Evolutionary conservation across 2,329 filamentous ascomycete species (phyloP), one percentile per base, ranked within the genome.

Genomic region (Calonectria hawksworthii): DNA sequence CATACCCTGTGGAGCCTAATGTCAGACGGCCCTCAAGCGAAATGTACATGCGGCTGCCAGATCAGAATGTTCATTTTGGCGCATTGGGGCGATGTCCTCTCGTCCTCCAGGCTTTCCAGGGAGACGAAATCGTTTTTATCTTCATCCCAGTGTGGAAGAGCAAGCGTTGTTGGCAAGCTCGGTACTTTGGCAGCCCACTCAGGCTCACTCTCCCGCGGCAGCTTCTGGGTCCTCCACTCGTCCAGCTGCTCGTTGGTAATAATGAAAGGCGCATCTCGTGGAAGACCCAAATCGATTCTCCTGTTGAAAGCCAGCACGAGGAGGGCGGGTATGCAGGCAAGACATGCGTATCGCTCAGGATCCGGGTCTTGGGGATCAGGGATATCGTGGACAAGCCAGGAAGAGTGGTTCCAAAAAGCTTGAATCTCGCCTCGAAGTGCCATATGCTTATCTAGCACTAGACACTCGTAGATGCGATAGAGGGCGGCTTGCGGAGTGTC

Each of bases 311-410:
- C 75, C 18, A 73, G 54, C 16, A 63, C 51, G 6, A 78, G 67
- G 23, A 79, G 52, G 28, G 68, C 54, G 2, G 76, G 73, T 23
- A 78, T 77, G 51, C 77, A 77, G n/a, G 77, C 77, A 18, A 78
- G 59, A 23, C 73, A 76, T 64, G 76, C 77, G 51, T 78, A 79
- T 38, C 76, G 75, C 64, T 78, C 75, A n/a, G 75, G 75, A 36
- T 78, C 52, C 14, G 75, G 70, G 50, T 79, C 77, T 28, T 56
- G 56, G 16, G 77, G 77, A 61, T 79, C 76, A 21, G 75, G 76
- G 23, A 79, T 75, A 51, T 76, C 70, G 50, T 30, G 36, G 52
- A 78, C 74, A 28, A 68, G 70, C 74, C 75, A 78, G 66, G 61
- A 23, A 28, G 36, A 38, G 50, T 75, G 71, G 54, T 71, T 75